Evolutionary conservation across 441 rosid species (phyloP).

Genomic region (Viola pubescens): DNA sequence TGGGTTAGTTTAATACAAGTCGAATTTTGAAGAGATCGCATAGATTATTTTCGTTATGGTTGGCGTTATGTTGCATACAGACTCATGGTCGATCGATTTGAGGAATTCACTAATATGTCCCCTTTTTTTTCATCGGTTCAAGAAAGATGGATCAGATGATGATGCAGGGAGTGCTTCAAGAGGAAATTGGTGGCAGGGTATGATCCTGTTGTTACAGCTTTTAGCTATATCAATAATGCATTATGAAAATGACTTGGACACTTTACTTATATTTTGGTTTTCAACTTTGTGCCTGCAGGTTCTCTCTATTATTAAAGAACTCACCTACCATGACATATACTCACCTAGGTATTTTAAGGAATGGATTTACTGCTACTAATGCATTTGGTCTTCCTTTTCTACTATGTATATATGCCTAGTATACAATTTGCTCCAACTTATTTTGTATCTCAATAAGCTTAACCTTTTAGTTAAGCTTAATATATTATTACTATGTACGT

Average conservation of each 20-base stretch:
- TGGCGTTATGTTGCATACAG: too few relatives aligned
- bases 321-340: conserved; percentile 12
- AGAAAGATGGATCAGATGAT: conserved; percentile 64
- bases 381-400: neutral
- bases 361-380: neutral
- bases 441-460: neutral
- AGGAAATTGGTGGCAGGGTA: conserved; percentile 97
- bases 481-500: too few relatives aligned
- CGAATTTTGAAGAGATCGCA: too few relatives aligned
- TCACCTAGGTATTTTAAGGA: conserved; percentile 24
- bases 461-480: too few relatives aligned
- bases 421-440: neutral
- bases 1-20: too few relatives aligned
- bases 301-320: conserved; percentile 44
- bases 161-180: conserved; percentile 69
- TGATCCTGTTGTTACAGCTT: neutral
- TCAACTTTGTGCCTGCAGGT: conserved; percentile 26
- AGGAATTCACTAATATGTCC: conserved; percentile 13
- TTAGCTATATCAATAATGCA: neutral
- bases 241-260: neutral
- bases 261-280: conserved; percentile 2
- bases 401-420: neutral
- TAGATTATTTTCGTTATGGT: too few relatives aligned
- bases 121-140: conserved; percentile 26
- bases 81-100: neutral